Conservation (phyloP, 257 asterid species). For the Penstemon davidsonii region DNA sequence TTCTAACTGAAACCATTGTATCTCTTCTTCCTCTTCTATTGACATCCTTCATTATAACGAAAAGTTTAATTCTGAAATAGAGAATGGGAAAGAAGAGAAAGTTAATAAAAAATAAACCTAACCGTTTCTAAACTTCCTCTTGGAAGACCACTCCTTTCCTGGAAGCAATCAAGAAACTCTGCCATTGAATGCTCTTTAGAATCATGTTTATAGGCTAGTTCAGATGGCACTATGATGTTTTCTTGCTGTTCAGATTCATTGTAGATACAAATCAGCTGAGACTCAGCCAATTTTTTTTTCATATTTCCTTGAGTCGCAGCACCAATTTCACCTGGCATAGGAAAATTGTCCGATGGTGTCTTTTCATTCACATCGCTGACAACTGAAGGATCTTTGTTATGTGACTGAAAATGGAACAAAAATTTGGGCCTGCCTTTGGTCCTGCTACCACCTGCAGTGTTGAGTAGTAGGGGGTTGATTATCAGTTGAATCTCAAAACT, state of each 20-base stretch:
- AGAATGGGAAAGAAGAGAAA: conserved; percentile 19
- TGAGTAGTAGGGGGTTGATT: conserved; percentile 3
- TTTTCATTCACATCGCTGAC: conserved; percentile 35
- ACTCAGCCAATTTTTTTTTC: conserved; percentile 34
- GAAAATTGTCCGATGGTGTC: conserved; percentile 31
- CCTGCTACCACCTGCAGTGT: conserved; percentile 51
- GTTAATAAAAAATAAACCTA: conserved; percentile 29
- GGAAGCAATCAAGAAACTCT: conserved; percentile 60
- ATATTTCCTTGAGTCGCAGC: conserved; percentile 34
- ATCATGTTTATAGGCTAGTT: conserved; percentile 36
- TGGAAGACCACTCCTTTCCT: conserved; percentile 39
- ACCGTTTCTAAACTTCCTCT: conserved; percentile 53
- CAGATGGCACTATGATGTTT: conserved; percentile 35
- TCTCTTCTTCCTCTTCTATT: conserved; percentile 35
- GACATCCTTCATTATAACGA: conserved; percentile 31
- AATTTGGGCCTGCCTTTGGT: conserved; percentile 52
- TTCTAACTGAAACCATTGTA: conserved; percentile 30
- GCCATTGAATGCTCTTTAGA: conserved; percentile 58
- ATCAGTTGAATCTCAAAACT: conserved; percentile 20
- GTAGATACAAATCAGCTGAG: conserved; percentile 36
- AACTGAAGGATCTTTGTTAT: conserved; percentile 37
- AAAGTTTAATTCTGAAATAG: conserved; percentile 19
- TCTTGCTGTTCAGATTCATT: conserved; percentile 34
- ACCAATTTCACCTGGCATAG: conserved; percentile 33
- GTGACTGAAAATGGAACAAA: conserved; percentile 44